Percentiles rank a stretch among this genome's conserved stretches.
Evolutionary conservation across 768 basidiomycete genomes (phyloP).

Genomic region (Amyloporia xantha): DNA sequence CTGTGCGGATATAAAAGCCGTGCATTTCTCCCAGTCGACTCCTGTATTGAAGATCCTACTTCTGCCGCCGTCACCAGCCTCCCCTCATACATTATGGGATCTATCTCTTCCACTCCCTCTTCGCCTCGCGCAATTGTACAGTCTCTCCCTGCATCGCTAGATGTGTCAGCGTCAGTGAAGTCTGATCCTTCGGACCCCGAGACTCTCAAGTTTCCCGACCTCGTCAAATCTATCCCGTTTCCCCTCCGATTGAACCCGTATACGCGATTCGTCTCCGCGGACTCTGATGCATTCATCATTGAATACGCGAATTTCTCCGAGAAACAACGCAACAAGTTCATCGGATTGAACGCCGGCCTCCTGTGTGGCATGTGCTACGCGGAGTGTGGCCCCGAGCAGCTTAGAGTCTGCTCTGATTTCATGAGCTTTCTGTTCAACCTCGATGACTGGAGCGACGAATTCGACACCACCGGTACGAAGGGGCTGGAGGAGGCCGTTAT

Average conservation of each 20-base stretch:
- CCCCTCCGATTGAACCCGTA: slow-evolving; percentile 29
- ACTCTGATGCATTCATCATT: slow-evolving; percentile 32
- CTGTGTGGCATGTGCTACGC: slow-evolving; percentile 63
- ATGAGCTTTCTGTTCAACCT: slow-evolving; percentile 43
- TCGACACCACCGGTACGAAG: slow-evolving; percentile 15
- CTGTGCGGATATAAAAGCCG: too few species aligned
- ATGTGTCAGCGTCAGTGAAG: neutral
- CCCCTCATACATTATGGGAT: neutral
- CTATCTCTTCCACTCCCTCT: neutral
- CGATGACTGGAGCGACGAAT: slow-evolving; percentile 38
- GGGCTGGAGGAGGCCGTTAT: slow-evolving; percentile 23
- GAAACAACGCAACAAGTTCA: slow-evolving; percentile 31
- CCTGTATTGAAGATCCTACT: too few species aligned
- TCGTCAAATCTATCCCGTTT: slow-evolving; percentile 33
- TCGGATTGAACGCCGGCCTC: slow-evolving; percentile 58
- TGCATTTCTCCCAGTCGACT: too few species aligned
- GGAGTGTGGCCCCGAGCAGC: slow-evolving; percentile 44
- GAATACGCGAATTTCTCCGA: slow-evolving; percentile 24
- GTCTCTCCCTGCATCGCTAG: too few species aligned
- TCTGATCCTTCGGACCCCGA: slow-evolving; percentile 6
- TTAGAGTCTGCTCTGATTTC: slow-evolving; percentile 63
- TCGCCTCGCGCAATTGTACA: too few species aligned
- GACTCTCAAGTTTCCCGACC: slow-evolving; percentile 33
- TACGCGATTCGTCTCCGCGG: slow-evolving; percentile 29
- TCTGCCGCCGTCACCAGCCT: neutral